Evolutionary conservation across 148 eudicot genomes (phyloP).

Genomic region (Heliamphora exappendiculata): DNA sequence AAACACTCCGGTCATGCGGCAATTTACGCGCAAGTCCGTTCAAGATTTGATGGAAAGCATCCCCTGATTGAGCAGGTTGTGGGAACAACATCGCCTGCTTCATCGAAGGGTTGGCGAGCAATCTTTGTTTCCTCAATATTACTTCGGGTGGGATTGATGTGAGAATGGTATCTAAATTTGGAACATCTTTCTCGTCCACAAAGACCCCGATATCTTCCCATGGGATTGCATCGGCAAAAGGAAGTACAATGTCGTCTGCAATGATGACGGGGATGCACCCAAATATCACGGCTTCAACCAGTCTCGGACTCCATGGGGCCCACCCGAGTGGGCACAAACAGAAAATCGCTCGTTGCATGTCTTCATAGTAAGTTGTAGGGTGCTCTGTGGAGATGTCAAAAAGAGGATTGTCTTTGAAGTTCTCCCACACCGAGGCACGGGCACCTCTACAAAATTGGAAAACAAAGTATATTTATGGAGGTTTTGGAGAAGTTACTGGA

Average conservation of each 20-base stretch:
- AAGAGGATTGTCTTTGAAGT: constrained; percentile 93
- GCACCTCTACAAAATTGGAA: constrained; percentile 61
- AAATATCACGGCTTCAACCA: constrained; percentile 93
- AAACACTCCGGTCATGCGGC: constrained; percentile 60
- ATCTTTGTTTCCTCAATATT: constrained; percentile 86
- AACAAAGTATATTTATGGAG: not conserved
- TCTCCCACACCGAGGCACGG: constrained; percentile 96
- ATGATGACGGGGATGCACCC: constrained; percentile 98
- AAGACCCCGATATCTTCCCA: constrained; percentile 97
- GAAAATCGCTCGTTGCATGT: constrained; percentile 94
- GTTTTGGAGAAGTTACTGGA: too few species aligned
- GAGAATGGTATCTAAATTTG: constrained; percentile 73
- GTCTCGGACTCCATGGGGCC: constrained; percentile 99
- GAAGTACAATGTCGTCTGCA: constrained; percentile 92
- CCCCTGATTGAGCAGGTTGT: constrained; percentile 89
- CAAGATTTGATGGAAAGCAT: constrained; percentile 93
- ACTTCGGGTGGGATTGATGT: constrained; percentile 79
- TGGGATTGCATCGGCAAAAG: constrained; percentile 98
- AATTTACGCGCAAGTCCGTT: constrained; percentile 93
- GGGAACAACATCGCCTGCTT: constrained; percentile 98
- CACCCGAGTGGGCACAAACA: constrained; percentile 97
- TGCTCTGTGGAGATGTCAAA: constrained; percentile 99
- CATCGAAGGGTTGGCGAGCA: constrained; percentile 93
- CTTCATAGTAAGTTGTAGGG: constrained; percentile 93
- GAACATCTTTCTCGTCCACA: constrained; percentile 89